Evolutionary conservation across 768 basidiomycete species (phyloP).

Genomic region (Naganishia vaughanmartiniae): DNA sequence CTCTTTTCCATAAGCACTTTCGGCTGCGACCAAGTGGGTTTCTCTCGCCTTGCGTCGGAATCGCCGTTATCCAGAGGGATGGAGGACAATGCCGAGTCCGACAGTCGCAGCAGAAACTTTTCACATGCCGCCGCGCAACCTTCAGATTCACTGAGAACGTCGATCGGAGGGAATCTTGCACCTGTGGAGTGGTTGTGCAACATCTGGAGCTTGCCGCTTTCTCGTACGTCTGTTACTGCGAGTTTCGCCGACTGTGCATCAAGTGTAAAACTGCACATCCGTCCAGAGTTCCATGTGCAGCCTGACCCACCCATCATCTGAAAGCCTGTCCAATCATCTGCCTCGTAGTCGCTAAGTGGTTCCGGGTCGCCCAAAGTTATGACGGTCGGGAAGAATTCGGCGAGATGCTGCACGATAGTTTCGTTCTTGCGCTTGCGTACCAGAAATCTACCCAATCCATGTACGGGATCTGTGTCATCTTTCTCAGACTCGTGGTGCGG

Average conservation of each 20-base stretch:
- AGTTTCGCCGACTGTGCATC: background rate
- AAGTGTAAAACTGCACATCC: background rate
- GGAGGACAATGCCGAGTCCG: background rate
- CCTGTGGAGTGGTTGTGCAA: background rate
- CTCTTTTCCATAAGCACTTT: background rate
- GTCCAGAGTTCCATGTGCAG: background rate
- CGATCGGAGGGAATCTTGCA: background rate
- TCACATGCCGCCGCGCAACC: background rate
- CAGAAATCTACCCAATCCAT: constrained; percentile 14
- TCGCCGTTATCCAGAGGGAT: background rate
- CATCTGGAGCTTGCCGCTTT: background rate
- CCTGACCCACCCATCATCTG: background rate
- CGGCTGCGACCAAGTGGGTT: background rate
- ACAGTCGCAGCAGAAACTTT: background rate
- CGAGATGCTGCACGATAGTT: background rate
- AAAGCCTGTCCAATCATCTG: background rate
- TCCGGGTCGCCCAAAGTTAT: background rate
- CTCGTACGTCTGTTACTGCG: background rate
- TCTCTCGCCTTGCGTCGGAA: background rate
- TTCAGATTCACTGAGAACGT: background rate
- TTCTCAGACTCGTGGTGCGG: background rate
- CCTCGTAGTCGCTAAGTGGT: background rate
- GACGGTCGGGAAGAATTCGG: constrained; percentile 14
- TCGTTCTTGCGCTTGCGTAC: constrained; percentile 19
- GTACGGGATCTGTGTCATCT: background rate